A percentile compares a stretch with the other conserved stretches of the same genome.
Evolutionary conservation across 306 rosid genomes (phyloP).

Genomic region (Alnus rubra): DNA sequence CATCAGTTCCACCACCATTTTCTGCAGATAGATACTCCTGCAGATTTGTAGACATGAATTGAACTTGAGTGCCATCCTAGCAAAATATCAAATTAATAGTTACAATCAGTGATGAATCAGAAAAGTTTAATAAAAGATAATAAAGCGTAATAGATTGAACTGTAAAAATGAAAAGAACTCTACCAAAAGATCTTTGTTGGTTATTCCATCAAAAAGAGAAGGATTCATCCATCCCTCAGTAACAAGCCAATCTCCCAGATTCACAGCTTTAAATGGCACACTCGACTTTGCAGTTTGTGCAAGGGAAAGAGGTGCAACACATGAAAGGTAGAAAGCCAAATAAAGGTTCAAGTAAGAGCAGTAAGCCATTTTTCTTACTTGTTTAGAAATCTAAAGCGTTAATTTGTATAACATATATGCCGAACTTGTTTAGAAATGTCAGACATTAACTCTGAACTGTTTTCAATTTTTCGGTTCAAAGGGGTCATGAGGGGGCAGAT

Average conservation of each 20-base stretch:
- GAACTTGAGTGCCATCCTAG: constrained; percentile 78
- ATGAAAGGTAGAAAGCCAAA: constrained; percentile 24
- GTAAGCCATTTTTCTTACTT: constrained; percentile 6
- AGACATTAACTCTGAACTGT: too few relatives aligned
- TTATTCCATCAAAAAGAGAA: constrained; percentile 55
- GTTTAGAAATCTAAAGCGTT: neutral
- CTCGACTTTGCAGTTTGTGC: constrained; percentile 32
- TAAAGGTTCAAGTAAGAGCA: constrained; percentile 21
- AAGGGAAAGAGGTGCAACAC: constrained; percentile 19
- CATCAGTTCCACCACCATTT: constrained; percentile 54
- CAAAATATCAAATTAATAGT: neutral
- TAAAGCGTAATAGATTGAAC: too few relatives aligned
- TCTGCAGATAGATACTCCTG: constrained; percentile 50
- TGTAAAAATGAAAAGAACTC: too few relatives aligned
- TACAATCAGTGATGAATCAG: neutral
- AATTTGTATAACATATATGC: neutral
- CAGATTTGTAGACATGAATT: constrained; percentile 49
- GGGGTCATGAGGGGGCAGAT: too few relatives aligned
- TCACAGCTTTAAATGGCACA: constrained; percentile 62
- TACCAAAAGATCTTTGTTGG: constrained; percentile 65
- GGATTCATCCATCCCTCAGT: constrained; percentile 77
- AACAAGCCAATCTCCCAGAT: constrained; percentile 67
- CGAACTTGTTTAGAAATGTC: neutral
- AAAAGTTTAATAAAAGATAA: too few relatives aligned
- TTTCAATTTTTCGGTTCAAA: too few relatives aligned